phyloP scores from a whole-genome alignment of 495 filamentous ascomycete genomes.

The Xylaria longipes region DNA sequence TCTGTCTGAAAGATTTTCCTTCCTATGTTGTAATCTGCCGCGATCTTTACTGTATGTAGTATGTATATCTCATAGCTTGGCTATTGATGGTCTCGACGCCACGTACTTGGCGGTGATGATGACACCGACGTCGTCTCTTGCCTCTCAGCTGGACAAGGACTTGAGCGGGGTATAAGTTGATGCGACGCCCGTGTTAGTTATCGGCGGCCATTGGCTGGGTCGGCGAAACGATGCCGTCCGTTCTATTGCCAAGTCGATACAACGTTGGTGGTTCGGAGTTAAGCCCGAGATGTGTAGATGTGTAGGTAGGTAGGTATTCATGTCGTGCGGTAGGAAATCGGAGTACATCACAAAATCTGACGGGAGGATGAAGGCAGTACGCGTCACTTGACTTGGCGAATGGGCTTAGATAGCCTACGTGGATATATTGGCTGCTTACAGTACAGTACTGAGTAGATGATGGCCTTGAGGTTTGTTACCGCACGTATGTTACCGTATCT shows the following conservation, averaged over 20 bases:
- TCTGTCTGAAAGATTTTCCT: not conserved
- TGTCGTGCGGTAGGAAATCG: not conserved
- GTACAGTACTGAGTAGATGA: too few species aligned
- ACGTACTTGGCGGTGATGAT: too few species aligned
- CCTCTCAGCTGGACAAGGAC: not conserved
- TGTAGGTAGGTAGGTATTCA: not conserved
- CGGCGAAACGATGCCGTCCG: not conserved
- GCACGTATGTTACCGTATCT: too few species aligned
- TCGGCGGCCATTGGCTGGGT: not conserved
- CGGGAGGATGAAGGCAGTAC: not conserved
- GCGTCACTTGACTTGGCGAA: slow-evolving; percentile 12
- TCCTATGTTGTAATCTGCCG: not conserved
- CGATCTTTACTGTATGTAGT: not conserved
- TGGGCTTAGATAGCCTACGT: not conserved
- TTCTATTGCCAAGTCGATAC: not conserved
- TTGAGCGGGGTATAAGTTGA: not conserved
- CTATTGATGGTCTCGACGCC: not conserved
- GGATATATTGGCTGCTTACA: not conserved
- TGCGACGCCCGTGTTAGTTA: not conserved
- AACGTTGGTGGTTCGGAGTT: not conserved
- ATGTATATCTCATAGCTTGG: not conserved
- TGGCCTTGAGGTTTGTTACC: not conserved
- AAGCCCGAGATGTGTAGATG: not conserved
- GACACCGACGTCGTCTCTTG: not conserved
- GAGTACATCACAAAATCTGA: not conserved